Evolutionary conservation across 129 eudicot species (phyloP).

Genomic region (Saussurea involucrata): DNA sequence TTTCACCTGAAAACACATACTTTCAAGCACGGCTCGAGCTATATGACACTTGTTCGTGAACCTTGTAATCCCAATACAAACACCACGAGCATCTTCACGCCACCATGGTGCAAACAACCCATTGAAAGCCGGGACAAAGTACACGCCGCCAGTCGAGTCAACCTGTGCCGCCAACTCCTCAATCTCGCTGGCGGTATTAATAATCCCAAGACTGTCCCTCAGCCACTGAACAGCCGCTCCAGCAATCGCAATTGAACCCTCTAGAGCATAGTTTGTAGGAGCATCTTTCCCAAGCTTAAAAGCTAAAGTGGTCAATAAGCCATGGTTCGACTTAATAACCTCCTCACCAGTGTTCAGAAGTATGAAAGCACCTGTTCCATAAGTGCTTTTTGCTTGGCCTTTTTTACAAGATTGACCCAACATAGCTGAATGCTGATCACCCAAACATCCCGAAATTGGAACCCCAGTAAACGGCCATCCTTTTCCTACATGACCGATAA

Average conservation of each 20-base stretch:
- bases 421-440: conserved; percentile 93
- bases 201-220: conserved; percentile 75
- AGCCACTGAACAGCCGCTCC: conserved; percentile 98
- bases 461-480: conserved; percentile 80
- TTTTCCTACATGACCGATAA: conserved; percentile 51
- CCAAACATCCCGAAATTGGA: conserved; percentile 82
- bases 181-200: conserved; percentile 56
- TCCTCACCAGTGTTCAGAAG: conserved; percentile 74
- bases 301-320: conserved; percentile 69
- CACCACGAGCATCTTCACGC: conserved; percentile 94
- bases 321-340: conserved; percentile 57
- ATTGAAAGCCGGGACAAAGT: conserved; percentile 84
- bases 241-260: conserved; percentile 87
- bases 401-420: conserved; percentile 69
- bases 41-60: conserved; percentile 76
- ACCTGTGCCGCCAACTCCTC: conserved; percentile 72
- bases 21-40: conserved; percentile 83
- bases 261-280: conserved; percentile 68
- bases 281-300: conserved; percentile 76
- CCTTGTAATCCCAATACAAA: conserved; percentile 69
- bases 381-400: conserved; percentile 87
- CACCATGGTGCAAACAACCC: conserved; percentile 95
- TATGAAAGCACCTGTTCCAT: conserved; percentile 86
- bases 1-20: conserved; percentile 88
- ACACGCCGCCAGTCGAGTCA: conserved; percentile 72